Percentiles rank a stretch among this genome's conserved stretches.
phyloP scores from a whole-genome alignment of 495 filamentous ascomycete genomes.

The Daldinia childiae region DNA sequence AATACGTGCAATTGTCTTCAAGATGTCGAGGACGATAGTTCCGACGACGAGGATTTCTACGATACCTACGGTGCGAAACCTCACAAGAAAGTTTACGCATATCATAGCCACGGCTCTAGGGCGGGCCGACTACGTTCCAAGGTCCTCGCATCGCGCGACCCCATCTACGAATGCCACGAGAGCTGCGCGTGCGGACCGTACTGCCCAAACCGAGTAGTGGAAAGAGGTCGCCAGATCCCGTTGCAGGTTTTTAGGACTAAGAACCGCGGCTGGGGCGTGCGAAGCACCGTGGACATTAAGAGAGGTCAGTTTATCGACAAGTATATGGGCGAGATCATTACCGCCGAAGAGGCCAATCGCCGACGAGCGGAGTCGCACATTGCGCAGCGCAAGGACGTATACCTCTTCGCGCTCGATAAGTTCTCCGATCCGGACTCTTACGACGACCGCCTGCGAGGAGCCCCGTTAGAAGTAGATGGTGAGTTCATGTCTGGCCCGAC shows the following conservation, averaged over 20 bases:
- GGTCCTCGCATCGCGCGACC: constrained; percentile 61
- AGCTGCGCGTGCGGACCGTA: constrained; percentile 70
- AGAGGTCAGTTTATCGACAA: constrained; percentile 87
- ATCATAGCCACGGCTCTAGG: constrained; percentile 53
- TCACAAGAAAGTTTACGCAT: constrained; percentile 53
- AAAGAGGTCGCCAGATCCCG: constrained; percentile 75
- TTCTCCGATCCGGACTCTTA: constrained; percentile 63
- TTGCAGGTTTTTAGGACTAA: constrained; percentile 85
- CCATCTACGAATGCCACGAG: constrained; percentile 86
- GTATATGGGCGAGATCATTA: constrained; percentile 91
- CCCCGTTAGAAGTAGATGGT: constrained; percentile 64
- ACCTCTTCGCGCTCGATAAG: constrained; percentile 88
- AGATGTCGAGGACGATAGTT: constrained; percentile 55
- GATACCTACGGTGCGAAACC: constrained; percentile 6
- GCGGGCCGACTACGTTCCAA: constrained; percentile 55
- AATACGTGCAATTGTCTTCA: constrained; percentile 62
- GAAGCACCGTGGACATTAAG: constrained; percentile 71
- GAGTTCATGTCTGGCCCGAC: constrained; percentile 68
- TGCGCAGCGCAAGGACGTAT: constrained; percentile 66
- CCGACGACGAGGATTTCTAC: constrained; percentile 26
- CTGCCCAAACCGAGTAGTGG: constrained; percentile 85
- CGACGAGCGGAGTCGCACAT: constrained; percentile 65
- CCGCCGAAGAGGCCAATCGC: constrained; percentile 69
- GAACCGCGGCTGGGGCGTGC: constrained; percentile 83
- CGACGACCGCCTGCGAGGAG: constrained; percentile 52